Base-by-base conservation (phyloP, 2,329 filamentous ascomycete genomes). In the Trichoderma guizhouense region DNA sequence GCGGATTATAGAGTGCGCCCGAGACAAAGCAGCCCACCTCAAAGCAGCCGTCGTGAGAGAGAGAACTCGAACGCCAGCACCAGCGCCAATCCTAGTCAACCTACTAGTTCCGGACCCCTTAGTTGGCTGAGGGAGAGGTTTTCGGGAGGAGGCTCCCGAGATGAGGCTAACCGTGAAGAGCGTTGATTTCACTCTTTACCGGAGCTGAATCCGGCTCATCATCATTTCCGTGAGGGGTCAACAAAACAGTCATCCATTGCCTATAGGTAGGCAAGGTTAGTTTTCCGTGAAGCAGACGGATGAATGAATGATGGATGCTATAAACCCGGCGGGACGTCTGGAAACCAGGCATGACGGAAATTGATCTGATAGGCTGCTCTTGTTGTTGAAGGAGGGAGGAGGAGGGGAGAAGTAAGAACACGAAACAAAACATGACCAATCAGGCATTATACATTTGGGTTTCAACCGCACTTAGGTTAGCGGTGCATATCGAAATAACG, bases 111-210 rank as follows among this genome's bases (percentile, higher is more conserved):
- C 51, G 81, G 83, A 3, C 81, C 84, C 36, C 74, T 86, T 1
- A 78, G 79, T 71, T 86, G 85, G 85, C 75, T 86, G 24, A 81
- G 84, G 61, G 82, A 82, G 57, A 81, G 80, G 51, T 84, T 86
- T 39, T 71, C 75, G 1, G 73, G 75, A n/a, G 77, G 78, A 69
- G 75, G 77, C 18, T 76, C 77, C 14, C 73, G 74, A 7, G 75
- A 76, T 47, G 77, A 79, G 30, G 74, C 78, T 15, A 75, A 76
- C 32, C 77, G 79, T 24, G 79, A 80, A 28, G 76, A 76, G 32
- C 71, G 67, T 12, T 71, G 55, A 67, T 67, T 12, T 67, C n/a
- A 2, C 18, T 58, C 21, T 7, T 24, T 28, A 14, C 28, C 12
- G 14, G n/a, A 47, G 51, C 36, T 34, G n/a, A 7, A 36, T 28